Evolutionary conservation across 2,329 filamentous ascomycete species (phyloP), one percentile per base, ranked within the genome.

Genomic region (Coniella lustricola): DNA sequence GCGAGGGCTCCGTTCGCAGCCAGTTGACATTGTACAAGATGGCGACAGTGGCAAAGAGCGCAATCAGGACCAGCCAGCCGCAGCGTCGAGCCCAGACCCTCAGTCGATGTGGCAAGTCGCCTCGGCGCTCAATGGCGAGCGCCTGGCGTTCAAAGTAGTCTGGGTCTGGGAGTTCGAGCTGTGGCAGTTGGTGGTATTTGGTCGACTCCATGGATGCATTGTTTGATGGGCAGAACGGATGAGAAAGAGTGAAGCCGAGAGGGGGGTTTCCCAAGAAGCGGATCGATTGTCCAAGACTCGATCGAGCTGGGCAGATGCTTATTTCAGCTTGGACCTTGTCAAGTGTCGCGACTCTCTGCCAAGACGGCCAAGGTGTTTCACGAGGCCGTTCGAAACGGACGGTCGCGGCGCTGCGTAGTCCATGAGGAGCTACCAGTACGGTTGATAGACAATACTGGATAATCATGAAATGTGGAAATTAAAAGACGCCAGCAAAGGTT

Each of bases 91-190:
- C 35, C 49, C 49, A 51, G 4, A 33, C 20, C 36, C 32, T 44
- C 17, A 41, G 10, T 16, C 45, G 45, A 9, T 36, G 9, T 5
- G 39, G 3, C 16, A 14, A 31, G 12, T 32, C 22, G 4, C 45
- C 33, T 18, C 40, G 40, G 16, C 36, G 32, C 7, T 8, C 17
- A n/a, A 40, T 43, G 35, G 42, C 34, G 35, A 44, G 48, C 25
- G 48, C 45, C 9, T 51, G 35, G 14, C 48, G 32, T 9, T 51
- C 49, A 41, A 51, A 51, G 12, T 47, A 48, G 36, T 51, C 49
- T 17, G 49, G 49, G 17, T 51, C 44, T 20, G 45, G 49, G 8
- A 51, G 39, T 22, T 42, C 40, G 25, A 5, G 5, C 10, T 29
- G 25, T 17, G 35, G 31, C 5, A 51, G 35, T 18, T 31, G 40